Conservation (phyloP, 2,329 filamentous ascomycete species). For the Leptographium radiaticola region DNA sequence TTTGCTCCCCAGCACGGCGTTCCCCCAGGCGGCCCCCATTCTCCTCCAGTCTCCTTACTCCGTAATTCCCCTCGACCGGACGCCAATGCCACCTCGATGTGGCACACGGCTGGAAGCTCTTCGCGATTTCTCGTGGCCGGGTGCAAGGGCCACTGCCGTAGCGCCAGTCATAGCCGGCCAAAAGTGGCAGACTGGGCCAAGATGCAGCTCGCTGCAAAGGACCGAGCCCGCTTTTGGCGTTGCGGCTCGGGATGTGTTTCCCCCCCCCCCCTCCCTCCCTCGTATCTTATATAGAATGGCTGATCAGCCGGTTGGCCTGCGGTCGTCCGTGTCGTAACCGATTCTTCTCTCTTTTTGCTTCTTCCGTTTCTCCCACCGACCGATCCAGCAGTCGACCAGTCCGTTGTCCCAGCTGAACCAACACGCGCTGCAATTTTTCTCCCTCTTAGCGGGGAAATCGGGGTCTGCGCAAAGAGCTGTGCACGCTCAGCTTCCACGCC, state of each 20-base stretch:
- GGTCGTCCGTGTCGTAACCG: no score
- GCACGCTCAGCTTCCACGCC: background rate
- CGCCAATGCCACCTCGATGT: background rate
- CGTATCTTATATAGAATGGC: no score
- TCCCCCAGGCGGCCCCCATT: no score
- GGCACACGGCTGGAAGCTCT: no score
- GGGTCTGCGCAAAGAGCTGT: background rate
- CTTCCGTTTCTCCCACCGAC: background rate
- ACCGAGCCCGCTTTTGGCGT: background rate
- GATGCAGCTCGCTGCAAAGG: no score
- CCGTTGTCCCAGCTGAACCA: no score
- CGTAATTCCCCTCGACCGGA: slow-evolving; percentile 17
- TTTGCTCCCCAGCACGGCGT: slow-evolving; percentile 7
- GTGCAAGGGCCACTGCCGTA: background rate
- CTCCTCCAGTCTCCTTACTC: background rate
- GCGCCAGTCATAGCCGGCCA: no score
- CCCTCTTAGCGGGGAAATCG: background rate
- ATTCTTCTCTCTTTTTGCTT: background rate
- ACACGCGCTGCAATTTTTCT: background rate
- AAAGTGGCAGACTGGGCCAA: no score
- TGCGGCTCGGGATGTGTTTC: background rate
- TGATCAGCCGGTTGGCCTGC: no score
- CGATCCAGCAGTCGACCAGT: no score
- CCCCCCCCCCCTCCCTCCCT: no score
- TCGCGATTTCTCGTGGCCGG: background rate